Conservation (phyloP, 179 eudicot genomes). For the Heliamphora pulchella region DNA sequence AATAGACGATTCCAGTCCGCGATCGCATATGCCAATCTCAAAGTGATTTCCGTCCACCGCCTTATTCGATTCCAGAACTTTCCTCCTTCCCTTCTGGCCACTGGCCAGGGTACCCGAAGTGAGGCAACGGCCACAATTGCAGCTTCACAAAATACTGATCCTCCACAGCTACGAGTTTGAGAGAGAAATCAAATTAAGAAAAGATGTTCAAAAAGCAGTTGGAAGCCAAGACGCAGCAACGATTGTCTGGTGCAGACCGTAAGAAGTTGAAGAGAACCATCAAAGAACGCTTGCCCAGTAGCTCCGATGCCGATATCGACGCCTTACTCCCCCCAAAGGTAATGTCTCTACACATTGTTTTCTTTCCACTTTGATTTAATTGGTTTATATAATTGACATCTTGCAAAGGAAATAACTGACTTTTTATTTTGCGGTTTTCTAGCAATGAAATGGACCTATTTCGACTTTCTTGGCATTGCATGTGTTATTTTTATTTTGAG, state of each 20-base stretch:
- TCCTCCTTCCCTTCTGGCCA: neutral
- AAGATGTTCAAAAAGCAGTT: slow-evolving; percentile 79
- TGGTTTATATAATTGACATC: neutral
- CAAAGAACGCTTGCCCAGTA: slow-evolving; percentile 54
- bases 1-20: too few relatives aligned
- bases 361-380: neutral
- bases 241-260: slow-evolving; percentile 90
- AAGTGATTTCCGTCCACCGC: neutral
- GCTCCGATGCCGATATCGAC: slow-evolving; percentile 63
- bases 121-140: neutral
- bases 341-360: neutral
- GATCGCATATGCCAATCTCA: neutral
- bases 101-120: neutral
- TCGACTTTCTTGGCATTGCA: neutral
- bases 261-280: slow-evolving; percentile 65
- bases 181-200: neutral
- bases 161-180: neutral
- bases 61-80: slow-evolving; percentile 6
- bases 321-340: slow-evolving; percentile 76
- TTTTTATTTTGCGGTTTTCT: neutral
- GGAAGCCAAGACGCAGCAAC: slow-evolving; percentile 69
- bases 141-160: too few relatives aligned
- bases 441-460: neutral
- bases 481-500: neutral
- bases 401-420: neutral